A percentile compares a stretch with the other conserved stretches of the same genome.
phyloP scores from a whole-genome alignment of 192 early-diverging fungal genomes.

The Thamnidium elegans region DNA sequence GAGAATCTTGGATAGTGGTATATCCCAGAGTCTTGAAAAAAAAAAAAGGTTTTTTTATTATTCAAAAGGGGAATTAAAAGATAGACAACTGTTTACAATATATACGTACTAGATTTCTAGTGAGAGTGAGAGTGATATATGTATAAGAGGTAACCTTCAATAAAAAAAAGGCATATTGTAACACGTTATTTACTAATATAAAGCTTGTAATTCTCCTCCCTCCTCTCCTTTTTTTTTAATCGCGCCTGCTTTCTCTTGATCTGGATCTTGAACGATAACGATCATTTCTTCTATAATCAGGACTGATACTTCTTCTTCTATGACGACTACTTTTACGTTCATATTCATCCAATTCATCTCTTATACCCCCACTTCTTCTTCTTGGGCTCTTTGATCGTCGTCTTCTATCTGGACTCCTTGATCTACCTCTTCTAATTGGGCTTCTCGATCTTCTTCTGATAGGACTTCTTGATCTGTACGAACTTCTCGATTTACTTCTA shows the following conservation, averaged over 20 bases:
- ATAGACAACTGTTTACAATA: no score
- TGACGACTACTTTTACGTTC: conserved; percentile 20
- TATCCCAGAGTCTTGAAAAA: no score
- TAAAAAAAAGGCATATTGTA: no score
- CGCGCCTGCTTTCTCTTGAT: not conserved
- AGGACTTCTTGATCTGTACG: not conserved
- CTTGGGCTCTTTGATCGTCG: not conserved
- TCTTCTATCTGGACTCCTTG: not conserved
- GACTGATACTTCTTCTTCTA: not conserved
- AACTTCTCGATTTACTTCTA: not conserved
- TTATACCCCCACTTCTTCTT: conserved; percentile 1
- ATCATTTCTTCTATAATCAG: not conserved
- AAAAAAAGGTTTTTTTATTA: no score
- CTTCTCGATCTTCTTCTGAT: not conserved
- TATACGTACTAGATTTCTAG: no score
- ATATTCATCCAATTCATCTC: conserved; percentile 36
- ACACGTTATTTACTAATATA: no score
- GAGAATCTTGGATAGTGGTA: no score
- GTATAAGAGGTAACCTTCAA: no score
- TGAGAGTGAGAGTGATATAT: no score
- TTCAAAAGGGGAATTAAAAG: no score
- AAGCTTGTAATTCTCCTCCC: no score
- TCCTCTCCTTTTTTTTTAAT: no score
- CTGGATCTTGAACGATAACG: conserved; percentile 1
- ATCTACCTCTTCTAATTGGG: not conserved